Percentiles rank a stretch among this genome's conserved stretches.
Conservation (phyloP, 1,284 basidiomycete species). For the Porphyrellus sp. region DNA sequence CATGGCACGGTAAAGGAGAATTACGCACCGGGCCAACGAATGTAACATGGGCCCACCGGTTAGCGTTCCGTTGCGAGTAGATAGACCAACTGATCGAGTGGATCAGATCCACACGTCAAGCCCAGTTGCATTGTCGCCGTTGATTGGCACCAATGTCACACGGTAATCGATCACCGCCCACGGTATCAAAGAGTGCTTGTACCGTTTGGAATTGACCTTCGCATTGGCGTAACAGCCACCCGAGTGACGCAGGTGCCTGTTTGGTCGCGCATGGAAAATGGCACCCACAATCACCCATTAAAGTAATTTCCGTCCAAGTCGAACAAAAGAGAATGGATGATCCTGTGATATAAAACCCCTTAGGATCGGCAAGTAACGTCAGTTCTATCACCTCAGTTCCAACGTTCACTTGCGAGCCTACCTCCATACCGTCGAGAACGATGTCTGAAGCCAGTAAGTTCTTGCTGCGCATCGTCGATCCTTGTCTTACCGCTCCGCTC, state of each 20-base stretch:
- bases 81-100: not conserved
- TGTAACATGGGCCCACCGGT: too few species aligned
- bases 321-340: constrained; percentile 4
- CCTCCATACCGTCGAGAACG: not conserved
- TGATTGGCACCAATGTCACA: not conserved
- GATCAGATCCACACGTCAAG: not conserved
- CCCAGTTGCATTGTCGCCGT: not conserved
- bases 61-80: too few species aligned
- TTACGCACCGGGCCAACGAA: too few species aligned
- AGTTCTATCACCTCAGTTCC: not conserved
- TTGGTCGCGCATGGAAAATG: not conserved
- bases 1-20: not conserved
- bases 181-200: not conserved
- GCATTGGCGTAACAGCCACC: not conserved
- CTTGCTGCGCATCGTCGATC: not conserved
- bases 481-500: constrained; percentile 1
- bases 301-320: constrained; percentile 3
- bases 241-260: not conserved
- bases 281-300: constrained; percentile 8
- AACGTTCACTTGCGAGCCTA: not conserved
- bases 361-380: not conserved
- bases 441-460: constrained; percentile 8
- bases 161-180: not conserved
- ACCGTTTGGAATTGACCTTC: not conserved
- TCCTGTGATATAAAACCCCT: constrained; percentile 6